These are phyloP conservation scores for Colletotrichum abscissum DNA, from an alignment of 2,329 filamentous ascomycete genomes.

Conservation along the genomic window DNA sequence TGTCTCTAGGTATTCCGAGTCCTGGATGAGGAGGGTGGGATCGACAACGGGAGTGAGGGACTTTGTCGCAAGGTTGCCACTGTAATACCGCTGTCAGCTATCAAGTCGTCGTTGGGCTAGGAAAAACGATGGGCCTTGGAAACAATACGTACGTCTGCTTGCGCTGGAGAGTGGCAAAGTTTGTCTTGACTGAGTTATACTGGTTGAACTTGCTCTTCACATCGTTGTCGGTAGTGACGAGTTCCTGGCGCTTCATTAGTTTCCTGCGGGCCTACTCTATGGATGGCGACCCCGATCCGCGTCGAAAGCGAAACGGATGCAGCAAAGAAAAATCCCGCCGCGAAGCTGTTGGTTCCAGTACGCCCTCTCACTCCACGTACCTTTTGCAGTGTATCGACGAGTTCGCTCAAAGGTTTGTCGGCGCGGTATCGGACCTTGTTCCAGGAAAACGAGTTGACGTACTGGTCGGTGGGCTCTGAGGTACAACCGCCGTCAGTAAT, in stretches of 20 bases:
- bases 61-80: conserved; percentile 93
- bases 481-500: conserved; percentile 40
- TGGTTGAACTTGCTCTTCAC: conserved; percentile 94
- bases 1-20: conserved; percentile 97
- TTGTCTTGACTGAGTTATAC: conserved; percentile 92
- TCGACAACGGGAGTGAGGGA: conserved; percentile 91
- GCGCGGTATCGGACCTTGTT: conserved; percentile 98
- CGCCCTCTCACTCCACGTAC: conserved; percentile 52
- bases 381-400: conserved; percentile 91
- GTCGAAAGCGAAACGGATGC: not conserved
- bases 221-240: conserved; percentile 92
- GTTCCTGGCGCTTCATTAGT: conserved; percentile 68
- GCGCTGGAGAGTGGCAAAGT: conserved; percentile 82
- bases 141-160: conserved; percentile 78
- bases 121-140: not conserved
- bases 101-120: not conserved
- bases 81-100: conserved; percentile 47
- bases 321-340: not conserved
- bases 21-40: conserved; percentile 81
- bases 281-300: too few relatives aligned
- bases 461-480: conserved; percentile 93
- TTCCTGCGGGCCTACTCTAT: not conserved
- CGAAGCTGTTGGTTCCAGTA: not conserved
- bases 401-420: conserved; percentile 88
- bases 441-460: conserved; percentile 90